Evolutionary conservation across 306 rosid species (phyloP).

Genomic region (Quercus suber): DNA sequence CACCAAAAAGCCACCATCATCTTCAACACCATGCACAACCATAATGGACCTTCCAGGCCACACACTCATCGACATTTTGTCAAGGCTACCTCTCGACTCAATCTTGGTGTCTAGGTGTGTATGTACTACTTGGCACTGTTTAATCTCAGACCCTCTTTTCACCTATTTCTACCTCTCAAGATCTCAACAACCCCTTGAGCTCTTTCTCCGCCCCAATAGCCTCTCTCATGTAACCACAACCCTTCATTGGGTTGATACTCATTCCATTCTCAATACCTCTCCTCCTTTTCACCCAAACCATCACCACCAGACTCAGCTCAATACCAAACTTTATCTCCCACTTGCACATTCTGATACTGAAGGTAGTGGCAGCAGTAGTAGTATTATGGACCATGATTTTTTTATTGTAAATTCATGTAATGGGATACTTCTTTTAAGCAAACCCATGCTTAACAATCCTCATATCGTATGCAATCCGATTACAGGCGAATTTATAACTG

Average conservation of each 20-base stretch:
- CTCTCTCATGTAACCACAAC: neutral
- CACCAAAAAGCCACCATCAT: neutral
- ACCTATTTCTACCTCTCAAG: neutral
- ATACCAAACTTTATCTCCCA: neutral
- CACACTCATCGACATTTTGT: slow-evolving; percentile 8
- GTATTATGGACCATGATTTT: neutral
- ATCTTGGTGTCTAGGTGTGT: slow-evolving; percentile 11
- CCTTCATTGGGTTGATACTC: neutral
- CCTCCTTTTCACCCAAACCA: neutral
- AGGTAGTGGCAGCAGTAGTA: neutral
- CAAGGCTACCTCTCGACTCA: neutral
- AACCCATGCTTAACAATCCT: neutral
- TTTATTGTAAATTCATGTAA: slow-evolving; percentile 9
- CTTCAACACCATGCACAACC: neutral
- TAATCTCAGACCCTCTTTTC: slow-evolving; percentile 11
- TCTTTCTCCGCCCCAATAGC: neutral
- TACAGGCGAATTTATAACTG: slow-evolving; percentile 1
- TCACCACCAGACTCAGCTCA: neutral
- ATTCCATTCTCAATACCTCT: neutral
- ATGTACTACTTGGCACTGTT: neutral
- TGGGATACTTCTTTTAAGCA: slow-evolving; percentile 2
- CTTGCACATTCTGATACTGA: neutral
- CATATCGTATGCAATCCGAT: slow-evolving; percentile 12
- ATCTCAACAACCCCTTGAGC: neutral
- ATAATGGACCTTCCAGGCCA: slow-evolving; percentile 2